Evolutionary conservation across 1,284 basidiomycete genomes (phyloP).

Genomic region (Termitomyces sp.): DNA sequence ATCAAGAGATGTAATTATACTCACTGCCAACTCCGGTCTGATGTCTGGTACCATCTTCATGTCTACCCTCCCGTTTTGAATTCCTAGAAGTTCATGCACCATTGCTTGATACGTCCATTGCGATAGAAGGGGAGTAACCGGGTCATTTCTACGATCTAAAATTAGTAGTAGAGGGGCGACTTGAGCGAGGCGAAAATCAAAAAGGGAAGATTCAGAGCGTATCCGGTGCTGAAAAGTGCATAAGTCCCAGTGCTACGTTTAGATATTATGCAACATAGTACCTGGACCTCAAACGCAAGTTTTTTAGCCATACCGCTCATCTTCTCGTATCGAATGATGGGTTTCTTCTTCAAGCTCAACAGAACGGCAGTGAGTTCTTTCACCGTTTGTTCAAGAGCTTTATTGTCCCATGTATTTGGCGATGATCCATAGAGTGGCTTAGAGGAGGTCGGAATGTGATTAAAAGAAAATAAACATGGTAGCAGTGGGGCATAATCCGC

Average conservation of each 20-base stretch:
- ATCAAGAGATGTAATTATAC: constrained; percentile 20
- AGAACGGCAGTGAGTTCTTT: constrained; percentile 86
- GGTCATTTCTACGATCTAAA: constrained; percentile 92
- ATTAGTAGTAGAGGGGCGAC: constrained; percentile 72
- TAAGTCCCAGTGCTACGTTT: not conserved
- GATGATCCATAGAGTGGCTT: constrained; percentile 68
- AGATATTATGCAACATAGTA: constrained; percentile 28
- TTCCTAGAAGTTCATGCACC: constrained; percentile 95
- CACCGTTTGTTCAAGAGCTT: constrained; percentile 74
- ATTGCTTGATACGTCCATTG: constrained; percentile 99
- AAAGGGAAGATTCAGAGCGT: constrained; percentile 65
- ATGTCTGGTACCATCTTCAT: constrained; percentile 84
- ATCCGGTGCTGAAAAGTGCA: constrained; percentile 53
- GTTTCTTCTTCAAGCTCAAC: constrained; percentile 94
- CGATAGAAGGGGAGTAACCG: constrained; percentile 94
- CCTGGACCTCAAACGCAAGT: constrained; percentile 82
- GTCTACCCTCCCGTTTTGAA: constrained; percentile 91
- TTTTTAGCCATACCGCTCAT: constrained; percentile 92
- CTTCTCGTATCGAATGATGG: constrained; percentile 89
- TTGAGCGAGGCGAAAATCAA: constrained; percentile 76
- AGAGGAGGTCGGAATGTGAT: constrained; percentile 61
- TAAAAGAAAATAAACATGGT: constrained; percentile 86
- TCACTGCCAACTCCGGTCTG: constrained; percentile 77
- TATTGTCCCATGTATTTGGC: constrained; percentile 63
- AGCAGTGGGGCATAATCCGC: constrained; percentile 90